These are phyloP conservation scores for Metschnikowia baotianmanensis DNA, from an alignment of 805 yeast genomes.

Conservation along the genomic window DNA sequence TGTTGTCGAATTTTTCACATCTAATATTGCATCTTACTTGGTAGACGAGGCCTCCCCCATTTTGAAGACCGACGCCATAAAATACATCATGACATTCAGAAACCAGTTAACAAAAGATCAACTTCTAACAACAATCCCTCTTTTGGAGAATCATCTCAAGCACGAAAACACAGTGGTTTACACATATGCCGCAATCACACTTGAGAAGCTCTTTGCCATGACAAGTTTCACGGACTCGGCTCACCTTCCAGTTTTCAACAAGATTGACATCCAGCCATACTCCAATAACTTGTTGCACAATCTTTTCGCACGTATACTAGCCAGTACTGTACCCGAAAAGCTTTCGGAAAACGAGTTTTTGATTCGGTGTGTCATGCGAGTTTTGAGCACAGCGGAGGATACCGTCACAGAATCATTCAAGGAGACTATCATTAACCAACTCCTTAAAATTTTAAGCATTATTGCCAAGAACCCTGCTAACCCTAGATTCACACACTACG, in stretches of 20 bases:
- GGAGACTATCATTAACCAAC: constrained; percentile 55
- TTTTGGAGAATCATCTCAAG: constrained; percentile 64
- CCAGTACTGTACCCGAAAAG: constrained; percentile 68
- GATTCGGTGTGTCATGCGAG: constrained; percentile 85
- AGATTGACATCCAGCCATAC: constrained; percentile 63
- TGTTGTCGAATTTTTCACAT: constrained; percentile 80
- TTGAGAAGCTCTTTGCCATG: constrained; percentile 82
- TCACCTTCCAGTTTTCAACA: constrained; percentile 61
- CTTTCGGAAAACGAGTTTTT: constrained; percentile 93
- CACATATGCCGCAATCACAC: constrained; percentile 90
- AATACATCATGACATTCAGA: constrained; percentile 84
- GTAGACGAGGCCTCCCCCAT: constrained; percentile 67
- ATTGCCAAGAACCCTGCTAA: constrained; percentile 91
- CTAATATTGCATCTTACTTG: constrained; percentile 80
- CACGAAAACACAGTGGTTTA: constrained; percentile 72
- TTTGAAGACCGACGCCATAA: constrained; percentile 87
- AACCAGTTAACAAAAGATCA: constrained; percentile 90
- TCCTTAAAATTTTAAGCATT: constrained; percentile 63
- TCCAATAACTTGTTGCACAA: constrained; percentile 61
- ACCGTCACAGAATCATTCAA: constrained; percentile 45
- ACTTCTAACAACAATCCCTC: constrained; percentile 72
- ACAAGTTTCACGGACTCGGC: constrained; percentile 54
- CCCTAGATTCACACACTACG: constrained; percentile 87
- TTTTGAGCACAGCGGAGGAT: constrained; percentile 70
- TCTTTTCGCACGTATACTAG: constrained; percentile 63